Base-by-base conservation (phyloP, 495 filamentous ascomycete genomes). In the Barbatosphaeria neglecta region DNA sequence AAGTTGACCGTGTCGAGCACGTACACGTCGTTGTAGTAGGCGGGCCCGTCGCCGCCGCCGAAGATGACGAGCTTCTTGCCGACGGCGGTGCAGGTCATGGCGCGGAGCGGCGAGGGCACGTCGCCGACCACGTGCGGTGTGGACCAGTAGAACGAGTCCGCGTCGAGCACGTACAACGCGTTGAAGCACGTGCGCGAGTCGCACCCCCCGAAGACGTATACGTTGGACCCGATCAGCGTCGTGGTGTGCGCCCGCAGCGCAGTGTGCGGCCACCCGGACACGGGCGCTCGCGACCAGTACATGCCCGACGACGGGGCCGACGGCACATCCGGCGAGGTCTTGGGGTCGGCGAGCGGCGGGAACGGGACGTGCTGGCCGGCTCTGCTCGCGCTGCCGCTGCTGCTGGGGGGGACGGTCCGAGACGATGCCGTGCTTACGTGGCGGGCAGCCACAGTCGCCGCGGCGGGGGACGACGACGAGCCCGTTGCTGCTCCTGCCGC, bases 21-120 rank as follows among this genome's bases (percentile, higher is more conserved):
- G 58, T 81, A 83, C 18, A 83, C 74, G 53, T 82, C 79, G 50
- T 82, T 82, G 61, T 81, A 82, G 60, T 83, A 83, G 17, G 75
- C 73, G 1, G 78, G 78, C 1, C 79, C 79, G 51, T 83, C 79
- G 37, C 79, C 79, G 20, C 79, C 79, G 13, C 79, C 79, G 50
- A 83, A 82, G 15, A 83, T 67, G 37, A 83, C 70, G 16, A 83
- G 61, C 59, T 80, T 82, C 61, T 80, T 82, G 43, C 76, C 75
- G 5, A 83, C 76, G 13, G 77, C 76, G 4, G 79, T 83, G 49
- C 71, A 77, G 16, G 79, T 82, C 79, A 83, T 83, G 39, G 79
- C 79, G 22, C 79, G 70, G 46, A 82, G 60, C 20, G 78, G 78
- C 22, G 74, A 69, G 19, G 79, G 79, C 4, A 79, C 62, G 2